Evolutionary conservation across 768 basidiomycete species (phyloP), one percentile per base, ranked within the genome.

Genomic region (Russula griseocarnosa): DNA sequence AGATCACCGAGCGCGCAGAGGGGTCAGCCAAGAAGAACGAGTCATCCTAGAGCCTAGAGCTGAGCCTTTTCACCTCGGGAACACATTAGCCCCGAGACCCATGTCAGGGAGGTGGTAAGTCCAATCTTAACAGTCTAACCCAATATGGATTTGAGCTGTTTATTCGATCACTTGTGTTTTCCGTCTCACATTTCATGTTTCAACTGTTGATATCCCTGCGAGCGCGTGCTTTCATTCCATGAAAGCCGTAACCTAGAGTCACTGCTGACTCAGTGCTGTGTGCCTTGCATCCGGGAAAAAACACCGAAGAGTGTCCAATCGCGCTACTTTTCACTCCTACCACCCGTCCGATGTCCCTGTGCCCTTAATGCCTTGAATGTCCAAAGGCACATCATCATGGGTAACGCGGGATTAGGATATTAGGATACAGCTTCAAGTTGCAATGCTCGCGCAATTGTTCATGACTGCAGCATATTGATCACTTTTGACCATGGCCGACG

Each of bases 21-120:
- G 97, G 94, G 73, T 97, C 92, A 70, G 82, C 83, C n/a, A 92
- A 89, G 75, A 94, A 96, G 14, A 94, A 97, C 72, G 87, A 94
- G 76, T 30, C 30, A 32, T 18, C 28, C 20, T 6, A 26, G 54
- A 32, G 28, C 28, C 20, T 6, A 26, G 54, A 38, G n/a, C 24
- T n/a, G n/a, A 53, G 32, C 24, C 40, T 16, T 18, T 1, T 28
- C 55, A 26, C 5, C 18, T 56, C 42, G 55, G 55, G n/a, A 42
- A 32, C n/a, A 32, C 42, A 30, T 30, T 8, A 16, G 20, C 13
- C n/a, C 56, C 56, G 56, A 34, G 6, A 18, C 6, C 13, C 22
- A 34, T n/a, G 3, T 44, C 42, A 13, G 14, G 40, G 40, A 42
- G 28, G 54, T 40, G 18, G 26, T 16, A 5, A 10, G 24, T 38